Evolutionary conservation across 2,329 filamentous ascomycete genomes (phyloP).

Genomic region (Zasmidium cellare): DNA sequence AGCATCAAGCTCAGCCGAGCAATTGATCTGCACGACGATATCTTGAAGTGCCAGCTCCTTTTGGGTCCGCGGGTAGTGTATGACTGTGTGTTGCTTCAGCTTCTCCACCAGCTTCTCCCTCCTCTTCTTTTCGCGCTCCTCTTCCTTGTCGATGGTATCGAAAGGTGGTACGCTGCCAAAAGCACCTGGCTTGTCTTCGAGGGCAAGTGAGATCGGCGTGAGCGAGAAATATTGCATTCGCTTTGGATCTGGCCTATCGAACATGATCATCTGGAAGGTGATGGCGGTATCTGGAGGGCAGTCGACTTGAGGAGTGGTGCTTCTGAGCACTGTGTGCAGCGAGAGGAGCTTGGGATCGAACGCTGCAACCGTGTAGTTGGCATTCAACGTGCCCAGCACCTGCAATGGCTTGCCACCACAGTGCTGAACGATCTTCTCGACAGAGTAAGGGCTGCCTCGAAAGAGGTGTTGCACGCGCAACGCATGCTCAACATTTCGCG

Average conservation of each 20-base stretch:
- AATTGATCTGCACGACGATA: conserved; percentile 93
- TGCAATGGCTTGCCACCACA: conserved; percentile 82
- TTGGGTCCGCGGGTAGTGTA: conserved; percentile 71
- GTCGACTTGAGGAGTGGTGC: conserved; percentile 67
- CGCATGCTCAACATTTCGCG: conserved; percentile 81
- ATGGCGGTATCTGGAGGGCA: conserved; percentile 65
- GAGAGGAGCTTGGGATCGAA: conserved; percentile 71
- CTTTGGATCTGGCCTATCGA: conserved; percentile 78
- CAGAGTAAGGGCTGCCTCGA: conserved; percentile 75
- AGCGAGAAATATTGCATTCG: conserved; percentile 97
- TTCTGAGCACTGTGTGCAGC: conserved; percentile 54
- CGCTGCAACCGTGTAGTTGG: conserved; percentile 44
- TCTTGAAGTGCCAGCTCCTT: conserved; percentile 79
- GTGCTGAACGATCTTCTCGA: conserved; percentile 76
- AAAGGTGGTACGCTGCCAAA: conserved; percentile 41
- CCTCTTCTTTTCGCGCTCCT: conserved; percentile 65
- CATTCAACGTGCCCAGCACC: conserved; percentile 82
- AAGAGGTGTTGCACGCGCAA: conserved; percentile 81
- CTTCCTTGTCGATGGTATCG: conserved; percentile 67
- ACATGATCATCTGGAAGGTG: conserved; percentile 84
- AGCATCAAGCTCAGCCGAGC: conserved; percentile 84
- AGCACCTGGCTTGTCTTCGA: conserved; percentile 66
- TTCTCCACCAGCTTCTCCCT: conserved; percentile 76
- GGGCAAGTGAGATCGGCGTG: conserved; percentile 80
- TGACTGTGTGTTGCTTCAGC: conserved; percentile 81